A percentile compares a stretch with the other conserved stretches of the same genome.
These are phyloP conservation scores for Parascedosporium putredinis DNA, from an alignment of 2,329 filamentous ascomycete species.

Conservation along the genomic window DNA sequence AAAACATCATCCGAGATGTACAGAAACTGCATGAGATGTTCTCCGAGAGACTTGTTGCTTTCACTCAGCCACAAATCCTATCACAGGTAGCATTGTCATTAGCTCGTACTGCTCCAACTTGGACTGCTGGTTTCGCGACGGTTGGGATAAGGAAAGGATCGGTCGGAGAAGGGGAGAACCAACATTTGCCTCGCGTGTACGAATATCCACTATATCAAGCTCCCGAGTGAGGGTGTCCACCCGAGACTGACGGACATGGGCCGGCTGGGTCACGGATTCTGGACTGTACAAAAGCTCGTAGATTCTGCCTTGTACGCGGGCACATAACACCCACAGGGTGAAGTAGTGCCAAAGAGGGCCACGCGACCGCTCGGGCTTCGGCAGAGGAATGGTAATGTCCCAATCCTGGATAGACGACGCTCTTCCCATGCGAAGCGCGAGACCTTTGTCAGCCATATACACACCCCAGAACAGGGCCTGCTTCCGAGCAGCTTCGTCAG, in stretches of 20 bases:
- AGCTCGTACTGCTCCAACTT: too few species aligned
- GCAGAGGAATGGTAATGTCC: constrained; percentile 45
- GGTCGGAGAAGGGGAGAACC: not conserved
- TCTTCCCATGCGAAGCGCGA: constrained; percentile 44
- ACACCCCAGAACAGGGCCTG: constrained; percentile 43
- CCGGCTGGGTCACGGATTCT: constrained; percentile 25
- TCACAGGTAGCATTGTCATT: too few species aligned
- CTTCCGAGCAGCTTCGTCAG: not conserved
- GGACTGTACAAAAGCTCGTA: constrained; percentile 44
- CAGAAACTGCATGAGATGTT: constrained; percentile 14
- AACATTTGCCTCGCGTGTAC: constrained; percentile 15
- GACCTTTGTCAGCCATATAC: constrained; percentile 44
- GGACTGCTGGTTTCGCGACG: too few species aligned
- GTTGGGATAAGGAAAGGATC: too few species aligned
- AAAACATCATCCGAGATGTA: constrained; percentile 30
- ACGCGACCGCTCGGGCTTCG: constrained; percentile 20
- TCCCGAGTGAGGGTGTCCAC: constrained; percentile 21
- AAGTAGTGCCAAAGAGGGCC: constrained; percentile 24
- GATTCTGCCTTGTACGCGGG: constrained; percentile 44
- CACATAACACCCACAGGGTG: constrained; percentile 37
- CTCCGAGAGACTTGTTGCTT: not conserved
- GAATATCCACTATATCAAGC: constrained; percentile 20
- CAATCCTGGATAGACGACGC: constrained; percentile 45
- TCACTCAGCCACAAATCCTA: not conserved
- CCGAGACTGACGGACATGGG: constrained; percentile 21